These are phyloP conservation scores for Entonaema liquescens DNA, from an alignment of 495 filamentous ascomycete species.

Conservation along the genomic window DNA sequence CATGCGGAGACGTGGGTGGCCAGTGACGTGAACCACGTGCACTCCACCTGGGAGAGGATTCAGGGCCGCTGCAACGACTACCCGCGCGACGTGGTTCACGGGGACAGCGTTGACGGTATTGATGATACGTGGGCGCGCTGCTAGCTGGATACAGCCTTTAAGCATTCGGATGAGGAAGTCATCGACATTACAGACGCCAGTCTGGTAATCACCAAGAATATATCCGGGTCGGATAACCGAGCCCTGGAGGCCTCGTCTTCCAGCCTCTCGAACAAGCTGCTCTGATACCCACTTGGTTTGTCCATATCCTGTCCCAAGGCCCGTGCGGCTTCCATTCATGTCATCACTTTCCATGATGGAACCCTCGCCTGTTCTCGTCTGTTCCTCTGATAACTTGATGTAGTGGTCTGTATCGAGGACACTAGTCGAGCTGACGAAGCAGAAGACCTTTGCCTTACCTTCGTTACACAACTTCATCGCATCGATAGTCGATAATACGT, in stretches of 20 bases:
- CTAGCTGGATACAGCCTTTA: slow-evolving; percentile 88
- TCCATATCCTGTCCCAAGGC: slow-evolving; percentile 80
- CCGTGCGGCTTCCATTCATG: slow-evolving; percentile 56
- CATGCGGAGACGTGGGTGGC: slow-evolving; percentile 80
- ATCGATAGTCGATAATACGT: slow-evolving; percentile 84
- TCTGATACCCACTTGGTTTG: slow-evolving; percentile 74
- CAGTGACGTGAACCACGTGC: slow-evolving; percentile 72
- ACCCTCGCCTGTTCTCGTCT: slow-evolving; percentile 55
- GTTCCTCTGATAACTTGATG: slow-evolving; percentile 73
- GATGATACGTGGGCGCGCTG: slow-evolving; percentile 73
- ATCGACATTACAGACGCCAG: slow-evolving; percentile 82
- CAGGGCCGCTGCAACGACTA: slow-evolving; percentile 78
- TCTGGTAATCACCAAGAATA: slow-evolving; percentile 75
- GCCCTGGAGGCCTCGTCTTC: slow-evolving; percentile 76
- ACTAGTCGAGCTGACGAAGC: slow-evolving; percentile 87
- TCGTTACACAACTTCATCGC: slow-evolving; percentile 76
- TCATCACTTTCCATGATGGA: slow-evolving; percentile 59
- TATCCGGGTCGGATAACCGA: slow-evolving; percentile 88
- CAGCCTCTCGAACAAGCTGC: slow-evolving; percentile 82
- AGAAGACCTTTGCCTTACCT: slow-evolving; percentile 81
- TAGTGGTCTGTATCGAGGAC: slow-evolving; percentile 85
- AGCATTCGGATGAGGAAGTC: slow-evolving; percentile 91
- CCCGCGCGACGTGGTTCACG: slow-evolving; percentile 80
- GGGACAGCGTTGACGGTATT: slow-evolving; percentile 95
- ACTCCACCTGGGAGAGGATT: slow-evolving; percentile 63